These are phyloP conservation scores for Vickermania ingenoplastis DNA, from an alignment of 208 protist species.

Conservation along the genomic window DNA sequence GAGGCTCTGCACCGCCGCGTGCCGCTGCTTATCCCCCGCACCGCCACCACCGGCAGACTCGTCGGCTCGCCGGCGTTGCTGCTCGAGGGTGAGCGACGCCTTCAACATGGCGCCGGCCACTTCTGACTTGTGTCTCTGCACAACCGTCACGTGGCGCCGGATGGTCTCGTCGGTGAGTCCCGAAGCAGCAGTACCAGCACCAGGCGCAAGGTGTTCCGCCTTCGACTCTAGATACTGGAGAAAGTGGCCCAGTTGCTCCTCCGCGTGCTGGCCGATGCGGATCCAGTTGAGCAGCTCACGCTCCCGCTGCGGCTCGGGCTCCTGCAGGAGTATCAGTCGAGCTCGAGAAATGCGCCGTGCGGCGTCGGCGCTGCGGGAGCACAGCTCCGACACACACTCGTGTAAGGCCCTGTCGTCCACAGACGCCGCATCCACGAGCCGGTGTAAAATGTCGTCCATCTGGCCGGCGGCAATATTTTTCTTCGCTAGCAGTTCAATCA, in stretches of 20 bases:
- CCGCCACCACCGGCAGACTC: not conserved
- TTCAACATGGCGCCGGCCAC: not conserved
- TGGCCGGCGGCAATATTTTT: too few species aligned
- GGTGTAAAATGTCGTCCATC: not conserved
- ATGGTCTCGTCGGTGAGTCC: not conserved
- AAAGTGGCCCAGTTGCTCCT: not conserved
- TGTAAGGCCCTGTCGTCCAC: not conserved
- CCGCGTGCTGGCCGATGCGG: not conserved
- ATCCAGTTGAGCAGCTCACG: not conserved
- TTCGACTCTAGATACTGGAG: not conserved
- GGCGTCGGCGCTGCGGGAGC: not conserved
- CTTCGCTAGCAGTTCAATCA: too few species aligned
- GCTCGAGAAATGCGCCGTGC: not conserved
- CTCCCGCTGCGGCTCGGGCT: not conserved
- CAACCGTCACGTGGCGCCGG: not conserved
- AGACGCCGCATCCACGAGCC: not conserved
- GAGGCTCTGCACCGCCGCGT: slow-evolving; percentile 54
- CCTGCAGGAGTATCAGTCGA: not conserved
- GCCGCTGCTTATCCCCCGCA: not conserved
- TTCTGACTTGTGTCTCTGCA: not conserved
- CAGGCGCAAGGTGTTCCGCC: not conserved
- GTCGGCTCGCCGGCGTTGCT: not conserved
- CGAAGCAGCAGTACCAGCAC: too few species aligned
- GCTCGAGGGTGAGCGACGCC: not conserved
- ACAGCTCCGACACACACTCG: not conserved